phyloP scores from a whole-genome alignment of 179 eudicot genomes.

The Beta lomatogona region DNA sequence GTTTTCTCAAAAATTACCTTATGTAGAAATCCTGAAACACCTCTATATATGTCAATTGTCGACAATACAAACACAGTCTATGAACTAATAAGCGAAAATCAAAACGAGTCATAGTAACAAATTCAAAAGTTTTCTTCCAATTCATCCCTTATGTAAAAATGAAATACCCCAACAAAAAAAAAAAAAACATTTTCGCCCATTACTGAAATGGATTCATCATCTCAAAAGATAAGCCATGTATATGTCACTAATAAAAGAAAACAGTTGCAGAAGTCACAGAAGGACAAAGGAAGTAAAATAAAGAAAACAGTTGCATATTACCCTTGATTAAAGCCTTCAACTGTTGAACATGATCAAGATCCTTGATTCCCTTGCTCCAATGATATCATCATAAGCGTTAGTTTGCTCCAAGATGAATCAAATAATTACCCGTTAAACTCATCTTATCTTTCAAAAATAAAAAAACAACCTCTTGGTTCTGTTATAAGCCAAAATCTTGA shows the following conservation, averaged over 20 bases:
- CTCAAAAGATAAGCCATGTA: neutral
- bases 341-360: neutral
- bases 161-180: no score
- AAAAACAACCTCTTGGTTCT: neutral
- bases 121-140: no score
- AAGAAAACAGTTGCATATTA: slow-evolving; percentile 4
- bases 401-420: neutral
- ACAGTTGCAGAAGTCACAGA: neutral
- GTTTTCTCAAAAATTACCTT: no score
- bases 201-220: neutral
- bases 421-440: neutral
- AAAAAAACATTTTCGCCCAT: neutral
- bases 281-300: neutral
- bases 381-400: no score
- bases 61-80: no score
- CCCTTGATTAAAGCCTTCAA: slow-evolving; percentile 14
- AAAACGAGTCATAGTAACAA: no score
- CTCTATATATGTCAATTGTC: no score
- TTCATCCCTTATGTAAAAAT: no score
- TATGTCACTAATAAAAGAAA: neutral
- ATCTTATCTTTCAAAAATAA: neutral
- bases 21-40: no score
- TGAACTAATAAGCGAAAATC: no score
- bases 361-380: no score
- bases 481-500: no score